Evolutionary conservation across 441 rosid genomes (phyloP).

Genomic region (Omphalea diandra): DNA sequence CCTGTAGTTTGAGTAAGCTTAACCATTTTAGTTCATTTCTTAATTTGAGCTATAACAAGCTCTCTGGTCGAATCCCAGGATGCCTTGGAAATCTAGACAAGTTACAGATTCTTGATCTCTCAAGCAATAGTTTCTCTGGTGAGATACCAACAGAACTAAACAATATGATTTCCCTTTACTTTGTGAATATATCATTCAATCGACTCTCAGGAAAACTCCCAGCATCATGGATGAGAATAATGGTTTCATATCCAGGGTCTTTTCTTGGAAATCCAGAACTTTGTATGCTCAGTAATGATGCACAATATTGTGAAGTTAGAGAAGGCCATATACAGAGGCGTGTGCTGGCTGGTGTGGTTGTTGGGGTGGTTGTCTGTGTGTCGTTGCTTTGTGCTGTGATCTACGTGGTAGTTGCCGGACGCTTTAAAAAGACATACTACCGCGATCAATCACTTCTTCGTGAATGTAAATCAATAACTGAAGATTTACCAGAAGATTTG

Average conservation of each 20-base stretch:
- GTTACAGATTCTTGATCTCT: slow-evolving; percentile 45
- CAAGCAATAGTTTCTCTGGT: slow-evolving; percentile 39
- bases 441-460: slow-evolving; percentile 26
- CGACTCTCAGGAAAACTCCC: slow-evolving; percentile 38
- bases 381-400: slow-evolving; percentile 32
- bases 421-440: slow-evolving; percentile 18
- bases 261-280: slow-evolving; percentile 45
- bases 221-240: slow-evolving; percentile 28
- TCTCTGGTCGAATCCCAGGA: slow-evolving; percentile 42
- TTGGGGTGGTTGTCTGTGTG: slow-evolving; percentile 30
- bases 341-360: slow-evolving; percentile 33
- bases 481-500: slow-evolving; percentile 34
- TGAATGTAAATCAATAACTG: slow-evolving; percentile 22
- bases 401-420: slow-evolving; percentile 24
- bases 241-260: slow-evolving; percentile 33
- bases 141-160: slow-evolving; percentile 37
- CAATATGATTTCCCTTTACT: slow-evolving; percentile 36
- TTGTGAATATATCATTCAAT: slow-evolving; percentile 47
- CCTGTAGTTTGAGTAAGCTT: slow-evolving; percentile 38
- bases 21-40: slow-evolving; percentile 37
- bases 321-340: slow-evolving; percentile 20
- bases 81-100: slow-evolving; percentile 36
- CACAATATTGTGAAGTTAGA: slow-evolving; percentile 15
- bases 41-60: slow-evolving; percentile 36
- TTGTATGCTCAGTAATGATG: slow-evolving; percentile 28